phyloP scores from a whole-genome alignment of 257 asterid species.

The Datura wrightii region DNA sequence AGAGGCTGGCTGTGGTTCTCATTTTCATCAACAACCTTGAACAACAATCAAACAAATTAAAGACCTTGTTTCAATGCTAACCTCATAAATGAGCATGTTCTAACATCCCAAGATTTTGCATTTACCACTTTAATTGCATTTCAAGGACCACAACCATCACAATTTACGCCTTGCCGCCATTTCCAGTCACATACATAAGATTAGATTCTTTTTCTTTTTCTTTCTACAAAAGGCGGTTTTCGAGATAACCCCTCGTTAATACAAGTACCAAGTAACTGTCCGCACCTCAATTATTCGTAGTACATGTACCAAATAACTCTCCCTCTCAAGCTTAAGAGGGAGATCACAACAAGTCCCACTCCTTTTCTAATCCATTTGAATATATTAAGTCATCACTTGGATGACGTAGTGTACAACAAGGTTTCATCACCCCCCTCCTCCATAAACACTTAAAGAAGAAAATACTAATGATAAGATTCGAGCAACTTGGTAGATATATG shows the following conservation, averaged over 20 bases:
- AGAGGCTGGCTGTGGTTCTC: conserved; percentile 14
- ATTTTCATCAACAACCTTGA: conserved; percentile 41
- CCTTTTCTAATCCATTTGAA: neutral
- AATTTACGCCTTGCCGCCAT: conserved; percentile 14
- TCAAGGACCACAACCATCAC: conserved; percentile 6
- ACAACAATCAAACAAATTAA: conserved; percentile 28
- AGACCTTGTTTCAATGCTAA: neutral
- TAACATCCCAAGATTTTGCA: conserved; percentile 19
- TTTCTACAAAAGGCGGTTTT: neutral
- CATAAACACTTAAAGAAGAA: neutral
- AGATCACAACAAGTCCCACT: too few species aligned
- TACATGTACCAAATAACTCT: neutral
- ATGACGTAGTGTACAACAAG: conserved; percentile 18
- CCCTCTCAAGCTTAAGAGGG: too few species aligned
- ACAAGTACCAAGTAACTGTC: too few species aligned
- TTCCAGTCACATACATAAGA: neutral
- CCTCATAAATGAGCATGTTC: conserved; percentile 15
- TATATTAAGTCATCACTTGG: neutral
- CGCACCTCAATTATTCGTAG: neutral
- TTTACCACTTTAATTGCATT: conserved; percentile 14
- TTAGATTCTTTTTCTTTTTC: neutral
- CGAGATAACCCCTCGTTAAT: too few species aligned
- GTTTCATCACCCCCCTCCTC: conserved; percentile 26
- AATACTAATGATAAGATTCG: neutral
- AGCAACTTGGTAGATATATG: neutral